These are phyloP conservation scores for Begonia loranthoides DNA, from an alignment of 306 rosid genomes.

Conservation along the genomic window DNA sequence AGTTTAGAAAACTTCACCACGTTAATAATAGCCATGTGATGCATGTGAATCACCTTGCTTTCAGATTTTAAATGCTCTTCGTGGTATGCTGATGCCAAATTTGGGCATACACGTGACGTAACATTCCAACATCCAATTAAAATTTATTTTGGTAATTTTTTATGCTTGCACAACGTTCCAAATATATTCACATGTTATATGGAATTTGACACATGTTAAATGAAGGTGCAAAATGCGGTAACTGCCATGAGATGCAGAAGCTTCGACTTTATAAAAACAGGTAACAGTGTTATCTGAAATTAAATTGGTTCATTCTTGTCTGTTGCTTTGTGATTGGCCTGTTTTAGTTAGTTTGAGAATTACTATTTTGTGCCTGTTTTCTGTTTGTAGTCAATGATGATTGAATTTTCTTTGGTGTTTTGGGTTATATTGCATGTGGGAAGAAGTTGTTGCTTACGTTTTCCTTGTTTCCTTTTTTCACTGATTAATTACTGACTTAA, in stretches of 20 bases:
- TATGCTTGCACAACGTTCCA: neutral
- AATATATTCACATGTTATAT: too few species aligned
- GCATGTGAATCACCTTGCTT: neutral
- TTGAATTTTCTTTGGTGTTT: too few species aligned
- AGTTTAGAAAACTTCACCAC: too few species aligned
- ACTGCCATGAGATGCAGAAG: slow-evolving; percentile 78
- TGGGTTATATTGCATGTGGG: too few species aligned
- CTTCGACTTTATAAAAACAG: slow-evolving; percentile 59
- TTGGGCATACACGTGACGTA: slow-evolving; percentile 66
- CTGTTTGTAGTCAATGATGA: too few species aligned
- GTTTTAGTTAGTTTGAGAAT: too few species aligned
- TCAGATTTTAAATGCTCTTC: slow-evolving; percentile 58
- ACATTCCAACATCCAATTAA: slow-evolving; percentile 93
- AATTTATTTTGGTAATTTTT: slow-evolving; percentile 65
- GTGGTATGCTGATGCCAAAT: slow-evolving; percentile 56
- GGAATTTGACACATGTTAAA: slow-evolving; percentile 2
- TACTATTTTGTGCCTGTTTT: too few species aligned
- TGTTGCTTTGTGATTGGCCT: too few species aligned
- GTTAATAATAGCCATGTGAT: neutral
- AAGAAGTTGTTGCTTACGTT: too few species aligned
- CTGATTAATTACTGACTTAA: too few species aligned
- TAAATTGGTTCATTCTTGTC: too few species aligned
- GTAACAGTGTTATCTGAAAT: slow-evolving; percentile 15
- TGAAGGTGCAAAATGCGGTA: slow-evolving; percentile 77
- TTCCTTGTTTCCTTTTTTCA: too few species aligned